Base-by-base conservation (phyloP, 164 flowering plant genomes). In the Vitis rotundifolia region DNA sequence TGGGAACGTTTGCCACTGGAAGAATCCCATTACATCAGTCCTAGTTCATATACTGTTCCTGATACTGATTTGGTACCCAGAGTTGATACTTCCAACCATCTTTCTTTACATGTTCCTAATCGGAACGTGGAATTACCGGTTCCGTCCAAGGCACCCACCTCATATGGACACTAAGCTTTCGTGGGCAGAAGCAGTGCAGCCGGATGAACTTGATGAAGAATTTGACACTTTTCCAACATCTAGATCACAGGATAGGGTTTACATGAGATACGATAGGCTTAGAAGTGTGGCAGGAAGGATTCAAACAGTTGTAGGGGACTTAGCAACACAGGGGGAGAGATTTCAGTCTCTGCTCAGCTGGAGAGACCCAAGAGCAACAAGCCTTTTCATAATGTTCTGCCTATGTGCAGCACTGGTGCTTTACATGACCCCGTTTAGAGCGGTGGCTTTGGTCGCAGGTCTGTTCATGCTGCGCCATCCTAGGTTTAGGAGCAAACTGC, bases 261-360 rank as follows among this genome's bases (percentile, higher is more conserved):
- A 81, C 28, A 71, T 86, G 80, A 75, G 90, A 69, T 86, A 86
- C 55, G 90, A 86, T 51, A 73, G 88, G 73, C 79, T 86, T 5
- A 73, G 90, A 57, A 80, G 90, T 47, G 82, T 86, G 0, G 87
- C 87, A 11, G 84, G 89, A 22, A 82, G 87, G 73, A 84, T 86
- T 29, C 89, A 86, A 68, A 84, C 90, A 11, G 85, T 86, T 26
- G 86, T 84, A 4, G 90, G 88, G 3, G 90, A 86, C 77, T 75
- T 86, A 15, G 90, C 90, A 14, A 84, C 88, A 49, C 90, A 86
- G 47, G 90, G 90, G 29, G 90, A 86, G 83, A 81, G 90, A 59
- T 51, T 86, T 44, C 86, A 83, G 76, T 78, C 88, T 18, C 64
- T 84, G 72, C 80, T 86, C 8, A 81, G 85, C 61, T 84, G 90